Evolutionary conservation across 1,139 yeast genomes (phyloP).

Genomic region (Kodamaea derodonti): DNA sequence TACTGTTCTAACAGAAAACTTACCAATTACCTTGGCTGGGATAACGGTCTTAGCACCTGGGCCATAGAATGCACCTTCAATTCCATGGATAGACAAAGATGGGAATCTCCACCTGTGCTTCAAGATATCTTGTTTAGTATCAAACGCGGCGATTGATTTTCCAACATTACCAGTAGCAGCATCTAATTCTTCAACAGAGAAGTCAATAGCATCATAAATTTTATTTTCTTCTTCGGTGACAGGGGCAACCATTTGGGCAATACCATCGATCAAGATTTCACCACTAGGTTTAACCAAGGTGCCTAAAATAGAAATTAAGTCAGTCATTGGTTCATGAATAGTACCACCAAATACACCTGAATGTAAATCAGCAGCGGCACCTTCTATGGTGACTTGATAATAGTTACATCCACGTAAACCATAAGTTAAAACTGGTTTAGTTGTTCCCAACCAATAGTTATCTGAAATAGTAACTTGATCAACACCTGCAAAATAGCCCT

Average conservation of each 20-base stretch:
- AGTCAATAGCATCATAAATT: slow-evolving; percentile 82
- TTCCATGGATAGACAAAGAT: slow-evolving; percentile 90
- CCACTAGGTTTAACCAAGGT: slow-evolving; percentile 79
- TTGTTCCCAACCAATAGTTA: slow-evolving; percentile 97
- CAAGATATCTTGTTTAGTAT: slow-evolving; percentile 74
- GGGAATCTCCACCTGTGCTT: slow-evolving; percentile 99
- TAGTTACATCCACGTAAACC: slow-evolving; percentile 97
- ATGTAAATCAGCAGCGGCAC: slow-evolving; percentile 97
- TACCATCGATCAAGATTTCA: slow-evolving; percentile 80
- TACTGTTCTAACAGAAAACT: slow-evolving; percentile 94
- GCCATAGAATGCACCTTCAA: slow-evolving; percentile 95
- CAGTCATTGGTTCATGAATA: slow-evolving; percentile 97
- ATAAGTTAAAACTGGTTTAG: slow-evolving; percentile 93
- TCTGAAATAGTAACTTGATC: slow-evolving; percentile 96
- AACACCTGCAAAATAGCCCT: slow-evolving; percentile 74
- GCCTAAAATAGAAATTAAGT: slow-evolving; percentile 71
- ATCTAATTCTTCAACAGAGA: slow-evolving; percentile 78
- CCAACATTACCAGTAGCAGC: slow-evolving; percentile 72
- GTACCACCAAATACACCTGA: slow-evolving; percentile 98
- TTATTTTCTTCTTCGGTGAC: slow-evolving; percentile 74
- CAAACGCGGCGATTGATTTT: slow-evolving; percentile 59
- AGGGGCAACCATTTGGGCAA: slow-evolving; percentile 92
- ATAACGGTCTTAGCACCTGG: slow-evolving; percentile 98
- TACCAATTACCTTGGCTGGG: slow-evolving; percentile 91
- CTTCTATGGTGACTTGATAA: slow-evolving; percentile 75